phyloP scores from a whole-genome alignment of 2,329 filamentous ascomycete species.

The Colletotrichum sp. region DNA sequence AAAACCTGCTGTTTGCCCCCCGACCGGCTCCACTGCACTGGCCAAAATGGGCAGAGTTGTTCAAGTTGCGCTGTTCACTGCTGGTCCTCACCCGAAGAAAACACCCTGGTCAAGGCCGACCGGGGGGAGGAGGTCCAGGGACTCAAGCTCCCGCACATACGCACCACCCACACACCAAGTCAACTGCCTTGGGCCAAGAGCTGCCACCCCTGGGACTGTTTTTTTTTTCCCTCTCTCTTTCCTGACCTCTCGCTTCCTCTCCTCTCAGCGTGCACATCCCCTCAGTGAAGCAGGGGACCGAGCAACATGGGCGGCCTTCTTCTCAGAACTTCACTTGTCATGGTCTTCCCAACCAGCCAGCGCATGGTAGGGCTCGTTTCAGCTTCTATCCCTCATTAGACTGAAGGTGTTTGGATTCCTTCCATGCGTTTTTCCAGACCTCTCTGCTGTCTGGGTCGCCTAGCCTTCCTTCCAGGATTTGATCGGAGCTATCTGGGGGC shows the following conservation, averaged over 20 bases:
- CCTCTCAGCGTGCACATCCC: neutral
- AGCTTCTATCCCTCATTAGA: slow-evolving; percentile 42
- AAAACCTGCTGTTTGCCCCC: slow-evolving; percentile 21
- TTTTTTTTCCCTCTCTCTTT: slow-evolving; percentile 6
- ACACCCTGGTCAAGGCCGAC: slow-evolving; percentile 1
- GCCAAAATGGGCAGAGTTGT: slow-evolving; percentile 14
- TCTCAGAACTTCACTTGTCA: slow-evolving; percentile 41
- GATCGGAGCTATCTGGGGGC: slow-evolving; percentile 28
- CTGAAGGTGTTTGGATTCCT: slow-evolving; percentile 41
- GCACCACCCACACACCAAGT: slow-evolving; percentile 5
- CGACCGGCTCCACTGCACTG: slow-evolving; percentile 3
- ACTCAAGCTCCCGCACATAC: slow-evolving; percentile 9
- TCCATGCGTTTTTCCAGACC: slow-evolving; percentile 44
- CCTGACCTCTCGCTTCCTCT: neutral
- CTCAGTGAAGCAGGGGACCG: slow-evolving; percentile 20
- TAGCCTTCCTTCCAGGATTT: slow-evolving; percentile 33
- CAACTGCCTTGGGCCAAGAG: slow-evolving; percentile 23
- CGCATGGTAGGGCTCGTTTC: slow-evolving; percentile 51
- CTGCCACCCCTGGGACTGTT: slow-evolving; percentile 16
- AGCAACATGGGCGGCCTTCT: slow-evolving; percentile 9
- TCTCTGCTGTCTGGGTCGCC: slow-evolving; percentile 26
- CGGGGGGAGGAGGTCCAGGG: neutral
- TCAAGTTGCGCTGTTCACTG: slow-evolving; percentile 6
- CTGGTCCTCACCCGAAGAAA: slow-evolving; percentile 8
- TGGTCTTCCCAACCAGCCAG: slow-evolving; percentile 38